Base-by-base conservation (phyloP, 345 rosid species). In the Boechera divaricarpa region DNA sequence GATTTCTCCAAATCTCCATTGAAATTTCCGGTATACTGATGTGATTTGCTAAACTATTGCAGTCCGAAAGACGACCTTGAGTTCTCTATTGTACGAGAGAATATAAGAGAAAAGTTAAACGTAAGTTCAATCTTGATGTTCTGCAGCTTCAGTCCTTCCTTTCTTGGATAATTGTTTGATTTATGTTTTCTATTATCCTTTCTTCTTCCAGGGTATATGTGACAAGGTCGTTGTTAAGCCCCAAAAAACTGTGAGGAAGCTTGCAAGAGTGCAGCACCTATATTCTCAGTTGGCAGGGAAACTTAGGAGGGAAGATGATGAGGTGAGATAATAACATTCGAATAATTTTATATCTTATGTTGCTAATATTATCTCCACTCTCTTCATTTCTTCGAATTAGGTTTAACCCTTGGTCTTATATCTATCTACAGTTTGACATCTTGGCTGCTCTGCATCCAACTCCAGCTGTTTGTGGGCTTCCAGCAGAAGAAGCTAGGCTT, bases 391-490 rank as follows among this genome's bases (percentile, higher is more conserved):
- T 5, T 49, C 0, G 5, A 41, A 64, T 65, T n/a, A 36, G 31
- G 11, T 13, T 18, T 58, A 44, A 59, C 63, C 4, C 28, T 41
- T 49, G 59, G 16, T 48, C 2, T 53, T n/a, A 6, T 58, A 36
- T 75, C 64, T 12, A 54, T 77, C 10, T 72, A 63, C 85, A 94
- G 97, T 94, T 84, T 79, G 84, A 87, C 11, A 72, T 94, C 31
- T 71, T 94, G 85, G 89, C 93, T 81, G 90, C 91, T 78, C 92
- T 92, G 36, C 98, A 92, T 80, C 98, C 95, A 69, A 92, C 88
- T 76, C 97, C 98, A 76, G 97, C 98, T 82, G 97, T 94, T 57
- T 94, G 97, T 80, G 98, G 98, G 55, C 91, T 85, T 78, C 97
- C 98, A 60, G 82, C 92, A 38, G 97, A 94, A 85, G 91, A 88